Base-by-base conservation (phyloP, 805 yeast genomes). In the Candida coquimbonensis region DNA sequence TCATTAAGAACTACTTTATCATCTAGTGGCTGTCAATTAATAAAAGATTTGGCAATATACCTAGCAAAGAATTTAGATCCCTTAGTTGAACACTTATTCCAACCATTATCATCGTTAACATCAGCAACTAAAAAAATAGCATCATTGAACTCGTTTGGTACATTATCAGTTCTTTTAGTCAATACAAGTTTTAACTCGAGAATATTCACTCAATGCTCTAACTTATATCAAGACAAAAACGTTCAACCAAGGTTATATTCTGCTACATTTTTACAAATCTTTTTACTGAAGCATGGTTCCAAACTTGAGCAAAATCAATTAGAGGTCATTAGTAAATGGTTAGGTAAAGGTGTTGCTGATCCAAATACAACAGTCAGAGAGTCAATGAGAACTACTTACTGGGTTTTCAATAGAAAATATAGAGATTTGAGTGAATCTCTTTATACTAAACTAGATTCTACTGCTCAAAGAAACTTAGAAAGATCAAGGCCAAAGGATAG, bases 1-100 rank as follows among this genome's bases (percentile, higher is more conserved):
- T 89, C 98, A 0, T 68, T 93, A 46, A 71, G 99, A 57, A 93
- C 99, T 0, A 85, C 96, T 0, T 69, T 93, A 19, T 80, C 90
- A 1, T 67, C 78, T 3, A 77, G 85, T 56, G 87, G 89, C 0
- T 85, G 95, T 57, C 87, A 82, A 47, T 61, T 89, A 19, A 69
- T 87, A 11, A 87, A 85, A 57, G 98, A 90, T 50, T 54, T 78
- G 19, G 55, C 65, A 2, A 53, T 48, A 7, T 48, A 54, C 29
- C 49, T 67, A 21, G 39, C 50, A 2, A 59, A 57, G 32, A 42
- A 53, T 24, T 43, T 66, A 26, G 68, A 68, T 25, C 55, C 61
- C 4, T 43, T 67, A 24, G 56, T 62, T 8, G 73, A 68, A 44
- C 61, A 55, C 21, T 48, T 68, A 14, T 68, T 68, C 37, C 53